These are phyloP conservation scores for Heliamphora pulchella DNA, from an alignment of 179 eudicot species.

Conservation along the genomic window DNA sequence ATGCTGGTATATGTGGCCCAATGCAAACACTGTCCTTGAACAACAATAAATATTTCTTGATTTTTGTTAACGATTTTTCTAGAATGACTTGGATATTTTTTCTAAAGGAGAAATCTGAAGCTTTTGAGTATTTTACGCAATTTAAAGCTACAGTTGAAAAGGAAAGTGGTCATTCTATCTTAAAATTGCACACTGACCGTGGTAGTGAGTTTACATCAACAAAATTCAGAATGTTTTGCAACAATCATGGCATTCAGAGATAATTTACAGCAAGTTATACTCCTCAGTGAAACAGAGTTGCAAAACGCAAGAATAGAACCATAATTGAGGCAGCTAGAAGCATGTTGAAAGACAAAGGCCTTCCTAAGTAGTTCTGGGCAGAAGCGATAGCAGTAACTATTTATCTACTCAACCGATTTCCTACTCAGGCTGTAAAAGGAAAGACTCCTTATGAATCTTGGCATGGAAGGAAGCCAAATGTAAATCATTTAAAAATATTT, in stretches of 20 bases:
- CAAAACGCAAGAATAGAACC: no score
- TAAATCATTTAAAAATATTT: no score
- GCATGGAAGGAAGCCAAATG: no score
- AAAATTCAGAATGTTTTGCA: neutral
- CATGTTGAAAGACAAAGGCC: no score
- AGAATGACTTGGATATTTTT: neutral
- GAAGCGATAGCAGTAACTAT: no score
- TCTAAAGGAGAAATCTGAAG: neutral
- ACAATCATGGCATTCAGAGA: neutral
- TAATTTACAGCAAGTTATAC: neutral
- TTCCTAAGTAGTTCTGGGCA: no score
- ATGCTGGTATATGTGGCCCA: neutral
- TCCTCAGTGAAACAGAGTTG: no score
- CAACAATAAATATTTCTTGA: neutral
- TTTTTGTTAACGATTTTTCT: neutral
- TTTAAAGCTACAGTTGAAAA: neutral
- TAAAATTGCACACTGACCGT: neutral
- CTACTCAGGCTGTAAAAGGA: no score
- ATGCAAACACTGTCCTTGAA: neutral
- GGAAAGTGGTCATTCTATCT: neutral
- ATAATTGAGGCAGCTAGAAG: no score
- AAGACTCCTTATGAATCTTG: no score
- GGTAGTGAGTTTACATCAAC: neutral
- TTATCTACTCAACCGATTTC: no score
- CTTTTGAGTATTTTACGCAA: neutral